Conservation (phyloP, 148 eudicot genomes). For the Arctostaphylos glauca region DNA sequence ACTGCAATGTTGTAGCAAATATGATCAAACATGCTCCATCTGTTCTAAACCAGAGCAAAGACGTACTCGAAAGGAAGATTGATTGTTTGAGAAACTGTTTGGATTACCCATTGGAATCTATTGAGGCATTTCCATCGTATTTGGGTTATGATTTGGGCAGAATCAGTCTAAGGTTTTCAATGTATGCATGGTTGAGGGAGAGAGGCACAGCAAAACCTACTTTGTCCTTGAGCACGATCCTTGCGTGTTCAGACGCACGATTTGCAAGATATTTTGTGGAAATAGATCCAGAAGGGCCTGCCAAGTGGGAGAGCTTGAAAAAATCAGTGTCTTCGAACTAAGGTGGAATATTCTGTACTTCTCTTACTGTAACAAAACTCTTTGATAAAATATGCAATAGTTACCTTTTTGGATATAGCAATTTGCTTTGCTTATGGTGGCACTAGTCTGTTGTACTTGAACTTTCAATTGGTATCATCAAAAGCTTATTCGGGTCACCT, state of each 20-base stretch:
- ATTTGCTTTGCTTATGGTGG: not conserved
- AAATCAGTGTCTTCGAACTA: conserved; percentile 16
- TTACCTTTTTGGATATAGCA: not conserved
- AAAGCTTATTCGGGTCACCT: not conserved
- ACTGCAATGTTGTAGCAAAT: conserved; percentile 35
- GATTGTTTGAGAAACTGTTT: conserved; percentile 34
- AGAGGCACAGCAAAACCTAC: conserved; percentile 44
- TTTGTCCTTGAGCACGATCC: conserved; percentile 46
- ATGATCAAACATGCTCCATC: conserved; percentile 56
- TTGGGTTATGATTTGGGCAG: conserved; percentile 54
- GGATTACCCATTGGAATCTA: conserved; percentile 45
- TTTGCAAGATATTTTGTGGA: conserved; percentile 48
- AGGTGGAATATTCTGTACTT: not conserved
- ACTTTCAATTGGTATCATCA: not conserved
- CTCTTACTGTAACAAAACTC: not conserved
- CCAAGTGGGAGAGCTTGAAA: conserved; percentile 44
- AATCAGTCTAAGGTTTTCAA: conserved; percentile 41
- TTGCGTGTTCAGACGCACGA: conserved; percentile 48
- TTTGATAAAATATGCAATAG: not conserved
- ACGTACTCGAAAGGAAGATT: conserved; percentile 44
- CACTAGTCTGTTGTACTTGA: not conserved
- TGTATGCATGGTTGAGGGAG: conserved; percentile 47
- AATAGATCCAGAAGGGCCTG: conserved; percentile 46
- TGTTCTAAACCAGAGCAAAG: conserved; percentile 49
- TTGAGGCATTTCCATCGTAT: conserved; percentile 51